Conservation (phyloP, 2,329 filamentous ascomycete species). For the Alternaria consortialis region DNA sequence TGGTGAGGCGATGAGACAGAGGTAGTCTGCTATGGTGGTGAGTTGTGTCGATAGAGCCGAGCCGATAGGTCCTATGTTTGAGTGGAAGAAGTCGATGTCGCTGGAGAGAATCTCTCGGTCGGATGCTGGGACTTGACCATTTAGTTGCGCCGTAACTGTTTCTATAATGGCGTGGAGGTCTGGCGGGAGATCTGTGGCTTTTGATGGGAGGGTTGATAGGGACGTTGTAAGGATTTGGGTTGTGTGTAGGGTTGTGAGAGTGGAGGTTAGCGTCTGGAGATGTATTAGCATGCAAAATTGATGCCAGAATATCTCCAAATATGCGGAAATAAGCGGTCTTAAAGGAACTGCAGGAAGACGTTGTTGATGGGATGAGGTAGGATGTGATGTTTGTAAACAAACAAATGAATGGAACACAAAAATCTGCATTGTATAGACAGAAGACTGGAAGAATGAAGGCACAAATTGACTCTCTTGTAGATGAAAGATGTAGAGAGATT, state of each 20-base stretch:
- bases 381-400: neutral
- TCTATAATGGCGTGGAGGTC: conserved; percentile 56
- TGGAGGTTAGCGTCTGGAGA: conserved; percentile 50
- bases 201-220: conserved; percentile 47
- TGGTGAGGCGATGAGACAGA: conserved; percentile 47
- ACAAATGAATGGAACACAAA: neutral
- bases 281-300: conserved; percentile 8
- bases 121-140: conserved; percentile 43
- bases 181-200: conserved; percentile 48
- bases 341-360: too few species aligned
- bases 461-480: too few species aligned
- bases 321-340: neutral
- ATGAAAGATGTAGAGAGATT: neutral
- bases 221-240: conserved; percentile 47
- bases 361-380: too few species aligned
- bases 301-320: neutral
- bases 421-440: neutral
- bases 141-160: conserved; percentile 53
- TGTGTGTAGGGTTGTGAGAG: conserved; percentile 45
- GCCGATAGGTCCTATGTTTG: conserved; percentile 49
- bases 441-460: neutral
- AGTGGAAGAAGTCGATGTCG: conserved; percentile 53
- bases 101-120: conserved; percentile 53
- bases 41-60: conserved; percentile 48
- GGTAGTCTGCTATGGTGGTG: conserved; percentile 34